Conservation (phyloP, 208 protist species). For the Leishmania guyanensis region DNA sequence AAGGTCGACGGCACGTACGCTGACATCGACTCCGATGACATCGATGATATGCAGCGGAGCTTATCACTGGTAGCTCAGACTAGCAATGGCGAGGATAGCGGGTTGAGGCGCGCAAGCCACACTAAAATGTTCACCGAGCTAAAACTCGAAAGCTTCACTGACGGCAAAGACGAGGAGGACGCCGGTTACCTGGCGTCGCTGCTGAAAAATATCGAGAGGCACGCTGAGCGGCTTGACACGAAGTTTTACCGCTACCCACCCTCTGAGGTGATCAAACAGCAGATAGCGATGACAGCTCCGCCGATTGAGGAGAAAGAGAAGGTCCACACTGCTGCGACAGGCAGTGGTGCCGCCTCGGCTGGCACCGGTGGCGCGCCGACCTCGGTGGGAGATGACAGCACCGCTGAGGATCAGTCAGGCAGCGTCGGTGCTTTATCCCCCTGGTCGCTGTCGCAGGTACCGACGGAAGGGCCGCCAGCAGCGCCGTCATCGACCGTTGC, state of each 20-base stretch:
- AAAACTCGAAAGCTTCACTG: no score
- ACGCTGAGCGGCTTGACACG: conserved; percentile 28
- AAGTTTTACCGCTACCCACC: conserved; percentile 65
- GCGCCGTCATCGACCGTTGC: not conserved
- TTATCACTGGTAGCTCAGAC: conserved; percentile 2
- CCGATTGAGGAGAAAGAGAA: conserved; percentile 17
- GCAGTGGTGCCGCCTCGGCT: not conserved
- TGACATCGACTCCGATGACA: conserved; percentile 3
- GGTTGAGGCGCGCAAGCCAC: not conserved
- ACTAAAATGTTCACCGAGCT: not conserved
- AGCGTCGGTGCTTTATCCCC: not conserved
- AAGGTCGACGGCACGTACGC: not conserved
- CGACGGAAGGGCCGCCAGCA: not conserved
- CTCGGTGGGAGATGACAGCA: not conserved
- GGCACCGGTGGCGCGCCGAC: not conserved
- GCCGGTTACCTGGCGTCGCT: conserved; percentile 25
- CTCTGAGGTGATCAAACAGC: conserved; percentile 46
- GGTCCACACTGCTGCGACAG: not conserved
- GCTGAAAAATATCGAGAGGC: conserved; percentile 31
- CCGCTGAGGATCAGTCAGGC: not conserved
- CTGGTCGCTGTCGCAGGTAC: not conserved
- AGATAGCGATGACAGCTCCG: conserved; percentile 11
- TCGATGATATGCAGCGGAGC: conserved; percentile 3
- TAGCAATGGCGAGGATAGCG: not conserved
- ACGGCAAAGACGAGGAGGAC: conserved; percentile 15